Percentiles rank a stretch among this genome's conserved stretches.
These are phyloP conservation scores for Blastomyces emzantsi DNA, from an alignment of 2,329 filamentous ascomycete genomes.

Conservation along the genomic window DNA sequence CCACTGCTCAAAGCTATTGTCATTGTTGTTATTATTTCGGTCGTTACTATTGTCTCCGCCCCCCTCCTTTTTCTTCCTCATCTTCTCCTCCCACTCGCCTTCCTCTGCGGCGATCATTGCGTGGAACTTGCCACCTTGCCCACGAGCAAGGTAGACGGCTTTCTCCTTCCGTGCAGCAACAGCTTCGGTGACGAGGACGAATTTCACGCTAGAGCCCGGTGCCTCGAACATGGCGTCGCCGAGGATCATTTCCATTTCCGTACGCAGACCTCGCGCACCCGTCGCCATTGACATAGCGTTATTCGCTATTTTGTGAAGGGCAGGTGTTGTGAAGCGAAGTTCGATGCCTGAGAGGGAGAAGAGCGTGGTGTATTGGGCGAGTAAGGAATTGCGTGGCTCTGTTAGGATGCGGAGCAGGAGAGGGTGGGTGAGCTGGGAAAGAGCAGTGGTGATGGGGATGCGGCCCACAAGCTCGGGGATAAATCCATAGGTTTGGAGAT, in stretches of 20 bases:
- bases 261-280: constrained; percentile 68
- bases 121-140: constrained; percentile 44
- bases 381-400: constrained; percentile 79
- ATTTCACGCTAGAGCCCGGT: constrained; percentile 56
- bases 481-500: constrained; percentile 78
- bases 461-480: constrained; percentile 96
- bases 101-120: constrained; percentile 44
- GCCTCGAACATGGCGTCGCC: constrained; percentile 76
- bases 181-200: constrained; percentile 63
- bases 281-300: constrained; percentile 61
- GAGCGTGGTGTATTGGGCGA: constrained; percentile 80
- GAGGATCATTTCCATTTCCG: constrained; percentile 70
- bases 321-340: constrained; percentile 71
- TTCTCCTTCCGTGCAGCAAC: constrained; percentile 55
- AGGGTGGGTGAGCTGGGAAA: constrained; percentile 61
- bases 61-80: constrained; percentile 26
- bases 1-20: constrained; percentile 39
- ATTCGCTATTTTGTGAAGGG: constrained; percentile 71
- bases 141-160: constrained; percentile 44
- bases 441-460: constrained; percentile 78
- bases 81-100: constrained; percentile 40
- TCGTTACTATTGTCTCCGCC: constrained; percentile 19
- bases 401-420: constrained; percentile 79
- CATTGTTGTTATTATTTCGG: constrained; percentile 16
- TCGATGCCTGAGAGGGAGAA: constrained; percentile 72